Conservation (phyloP, 2,329 filamentous ascomycete genomes). For the Aspergillus persii region DNA sequence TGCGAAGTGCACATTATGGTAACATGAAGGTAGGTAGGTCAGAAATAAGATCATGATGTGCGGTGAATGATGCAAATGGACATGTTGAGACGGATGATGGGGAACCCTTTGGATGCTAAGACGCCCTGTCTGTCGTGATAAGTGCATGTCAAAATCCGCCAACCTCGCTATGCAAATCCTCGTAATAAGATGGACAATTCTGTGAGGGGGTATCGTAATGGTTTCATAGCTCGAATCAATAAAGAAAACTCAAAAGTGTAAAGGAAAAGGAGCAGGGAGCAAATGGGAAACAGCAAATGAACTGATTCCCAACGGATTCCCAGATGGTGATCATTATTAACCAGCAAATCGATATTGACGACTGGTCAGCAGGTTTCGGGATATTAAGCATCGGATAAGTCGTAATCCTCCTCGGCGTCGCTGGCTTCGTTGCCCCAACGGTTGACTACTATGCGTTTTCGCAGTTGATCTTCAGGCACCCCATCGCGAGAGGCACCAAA, state of each 20-base stretch:
- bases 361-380: background rate
- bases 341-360: too few relatives aligned
- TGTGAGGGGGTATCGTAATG: conserved; percentile 41
- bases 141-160: conserved; percentile 33
- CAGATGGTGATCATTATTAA: too few relatives aligned
- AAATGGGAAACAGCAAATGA: background rate
- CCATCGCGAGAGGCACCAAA: conserved; percentile 94
- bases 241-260: background rate
- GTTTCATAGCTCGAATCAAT: conserved; percentile 20
- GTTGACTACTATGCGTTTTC: conserved; percentile 65
- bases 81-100: conserved; percentile 2
- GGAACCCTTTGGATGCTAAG: conserved; percentile 25
- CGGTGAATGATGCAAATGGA: conserved; percentile 13
- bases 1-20: conserved; percentile 7
- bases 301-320: background rate
- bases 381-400: conserved; percentile 24
- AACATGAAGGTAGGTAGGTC: conserved; percentile 9
- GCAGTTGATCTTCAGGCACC: conserved; percentile 71
- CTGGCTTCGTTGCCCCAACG: conserved; percentile 38
- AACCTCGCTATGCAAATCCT: conserved; percentile 42
- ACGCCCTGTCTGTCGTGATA: conserved; percentile 36
- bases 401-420: conserved; percentile 35
- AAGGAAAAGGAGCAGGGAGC: background rate
- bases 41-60: conserved; percentile 1
- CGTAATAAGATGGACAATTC: conserved; percentile 23